These are phyloP conservation scores for Talaromyces sp. DNA, from an alignment of 2,329 filamentous ascomycete genomes.

Conservation along the genomic window DNA sequence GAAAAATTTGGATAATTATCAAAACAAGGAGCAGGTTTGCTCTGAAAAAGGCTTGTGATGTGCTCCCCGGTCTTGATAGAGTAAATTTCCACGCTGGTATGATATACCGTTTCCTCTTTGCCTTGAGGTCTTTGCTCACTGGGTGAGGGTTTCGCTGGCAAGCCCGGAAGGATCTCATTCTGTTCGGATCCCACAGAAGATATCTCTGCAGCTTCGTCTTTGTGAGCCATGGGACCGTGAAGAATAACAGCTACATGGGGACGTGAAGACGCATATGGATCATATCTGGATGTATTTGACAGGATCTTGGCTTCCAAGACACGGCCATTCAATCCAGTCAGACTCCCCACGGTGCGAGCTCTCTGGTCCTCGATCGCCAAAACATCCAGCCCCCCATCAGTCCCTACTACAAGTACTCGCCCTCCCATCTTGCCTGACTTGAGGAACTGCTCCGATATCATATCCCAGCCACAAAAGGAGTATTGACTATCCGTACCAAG, in stretches of 20 bases:
- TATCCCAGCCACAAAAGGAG: constrained; percentile 79
- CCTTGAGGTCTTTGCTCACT: constrained; percentile 23
- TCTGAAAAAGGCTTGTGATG: constrained; percentile 69
- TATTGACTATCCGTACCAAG: constrained; percentile 52
- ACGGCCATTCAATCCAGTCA: constrained; percentile 74
- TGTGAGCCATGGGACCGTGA: constrained; percentile 67
- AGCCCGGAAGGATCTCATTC: constrained; percentile 32
- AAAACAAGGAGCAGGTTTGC: constrained; percentile 60
- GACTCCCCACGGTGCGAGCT: constrained; percentile 63
- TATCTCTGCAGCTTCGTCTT: constrained; percentile 33
- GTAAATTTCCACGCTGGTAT: constrained; percentile 85
- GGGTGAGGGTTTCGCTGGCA: constrained; percentile 23
- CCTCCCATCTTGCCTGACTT: constrained; percentile 37
- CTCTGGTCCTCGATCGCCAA: constrained; percentile 70
- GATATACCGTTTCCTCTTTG: constrained; percentile 52
- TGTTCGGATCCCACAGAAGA: constrained; percentile 35
- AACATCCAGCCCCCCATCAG: constrained; percentile 74
- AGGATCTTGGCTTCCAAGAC: constrained; percentile 81
- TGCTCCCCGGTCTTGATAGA: constrained; percentile 72
- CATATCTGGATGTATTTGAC: constrained; percentile 59
- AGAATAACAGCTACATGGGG: constrained; percentile 76
- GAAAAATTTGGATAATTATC: constrained; percentile 56
- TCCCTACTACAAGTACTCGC: constrained; percentile 75
- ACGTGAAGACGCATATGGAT: constrained; percentile 54
- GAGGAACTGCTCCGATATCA: constrained; percentile 50